Evolutionary conservation across 78 protist species (phyloP).

Genomic region (slime mould (Dictyostelium discoideum)): dicty_2.7 NC_007090.3:3272001-3272500

Average conservation of each 20-base stretch:
- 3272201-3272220: not conserved
- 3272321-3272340: not conserved
- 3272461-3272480: not conserved
- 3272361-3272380: not conserved
- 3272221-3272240: not conserved
- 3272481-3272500: not conserved
- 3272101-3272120: not conserved
- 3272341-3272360: not conserved
- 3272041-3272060: not conserved
- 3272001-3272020: not conserved
- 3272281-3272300: not conserved
- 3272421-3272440: not conserved
- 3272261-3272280: slow-evolving; percentile 6
- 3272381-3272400: not conserved
- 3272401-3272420: not conserved
- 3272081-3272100: not conserved
- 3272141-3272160: not conserved
- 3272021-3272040: not conserved
- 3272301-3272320: not conserved
- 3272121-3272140: not conserved
- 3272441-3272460: slow-evolving; percentile 7
- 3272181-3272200: too few relatives aligned
- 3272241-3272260: not conserved
- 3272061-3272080: not conserved
- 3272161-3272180: too few relatives aligned